Evolutionary conservation across 306 rosid species (phyloP).

Genomic region (Cucumis cinereus): DNA sequence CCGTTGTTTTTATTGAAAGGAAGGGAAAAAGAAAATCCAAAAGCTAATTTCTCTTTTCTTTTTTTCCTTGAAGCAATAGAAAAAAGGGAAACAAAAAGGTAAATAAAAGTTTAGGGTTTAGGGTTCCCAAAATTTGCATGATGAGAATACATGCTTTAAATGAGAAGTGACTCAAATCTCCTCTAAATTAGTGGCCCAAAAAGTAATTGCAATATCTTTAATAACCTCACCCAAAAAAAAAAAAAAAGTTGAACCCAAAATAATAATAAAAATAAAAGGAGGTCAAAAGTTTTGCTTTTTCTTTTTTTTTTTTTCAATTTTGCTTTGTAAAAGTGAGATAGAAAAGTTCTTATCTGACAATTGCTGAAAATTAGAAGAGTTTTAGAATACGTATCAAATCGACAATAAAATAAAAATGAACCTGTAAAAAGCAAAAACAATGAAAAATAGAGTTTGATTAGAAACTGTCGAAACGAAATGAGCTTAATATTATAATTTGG

Average conservation of each 20-base stretch:
- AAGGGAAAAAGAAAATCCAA: neutral
- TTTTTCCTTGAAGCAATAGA: neutral
- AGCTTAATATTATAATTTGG: no score
- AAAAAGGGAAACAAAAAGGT: neutral
- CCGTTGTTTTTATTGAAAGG: neutral
- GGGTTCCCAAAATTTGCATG: neutral
- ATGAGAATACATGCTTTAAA: neutral
- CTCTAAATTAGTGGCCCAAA: neutral
- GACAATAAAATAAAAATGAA: no score
- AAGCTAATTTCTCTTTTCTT: neutral
- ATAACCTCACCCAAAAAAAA: neutral
- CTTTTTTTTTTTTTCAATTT: neutral
- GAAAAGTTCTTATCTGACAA: neutral
- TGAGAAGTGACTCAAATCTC: constrained; percentile 7
- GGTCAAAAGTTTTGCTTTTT: constrained; percentile 3
- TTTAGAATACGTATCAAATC: no score
- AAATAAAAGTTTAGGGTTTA: neutral
- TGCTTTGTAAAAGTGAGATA: neutral
- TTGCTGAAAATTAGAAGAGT: neutral
- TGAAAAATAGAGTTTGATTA: no score
- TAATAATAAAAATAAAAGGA: no score
- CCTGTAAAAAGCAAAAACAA: no score
- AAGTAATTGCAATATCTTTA: neutral
- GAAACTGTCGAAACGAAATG: no score
- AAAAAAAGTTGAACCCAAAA: neutral